Evolutionary conservation across 2,329 filamentous ascomycete genomes (phyloP), one percentile per base, ranked within the genome.

Genomic region (Aspergillus persii): DNA sequence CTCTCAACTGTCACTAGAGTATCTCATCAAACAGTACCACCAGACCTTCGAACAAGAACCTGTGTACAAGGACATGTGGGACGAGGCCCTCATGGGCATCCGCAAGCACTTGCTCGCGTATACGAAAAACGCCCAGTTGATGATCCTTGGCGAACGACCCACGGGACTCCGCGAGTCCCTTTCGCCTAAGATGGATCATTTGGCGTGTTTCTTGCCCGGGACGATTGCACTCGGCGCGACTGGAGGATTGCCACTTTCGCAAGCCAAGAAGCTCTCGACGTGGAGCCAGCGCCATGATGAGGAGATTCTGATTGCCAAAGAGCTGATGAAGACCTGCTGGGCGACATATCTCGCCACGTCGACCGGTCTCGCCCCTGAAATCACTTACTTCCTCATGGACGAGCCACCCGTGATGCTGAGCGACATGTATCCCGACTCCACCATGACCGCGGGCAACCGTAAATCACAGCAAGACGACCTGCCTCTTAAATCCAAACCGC

Each of bases 241-340:
- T 0, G 89, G 87, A 39, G 95, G 95, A 1, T 75, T 89, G 36
- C 85, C 89, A 0, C 86, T 96, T 60, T 82, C 84, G 0, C 86
- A 92, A 70, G 94, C 94, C 11, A 88, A 86, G 66, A 89, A 90
- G 72, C 80, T 84, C 1, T 79, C 86, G 0, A 83, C 80, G 7
- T 98, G 95, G 95, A 86, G 84, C 36, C 82, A 86, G 65, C 84
- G 89, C 72, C 88, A 96, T 68, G 92, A 96, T 59, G 89, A 90
- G 61, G 92, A 98, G 72, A 93, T 99, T 79, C 78, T 86, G 61
- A 86, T 99, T 30, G 92, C 95, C 1, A 86, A 86, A 64, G 94
- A 99, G 79, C 81, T 99, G 58, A 97, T 91, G 81, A 94, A 96
- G 61, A 98, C 95, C 1, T 99, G 95, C 82, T 97, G 94, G 91